Base-by-base conservation (phyloP, 208 protist genomes). In the Phytomonas francai region DNA sequence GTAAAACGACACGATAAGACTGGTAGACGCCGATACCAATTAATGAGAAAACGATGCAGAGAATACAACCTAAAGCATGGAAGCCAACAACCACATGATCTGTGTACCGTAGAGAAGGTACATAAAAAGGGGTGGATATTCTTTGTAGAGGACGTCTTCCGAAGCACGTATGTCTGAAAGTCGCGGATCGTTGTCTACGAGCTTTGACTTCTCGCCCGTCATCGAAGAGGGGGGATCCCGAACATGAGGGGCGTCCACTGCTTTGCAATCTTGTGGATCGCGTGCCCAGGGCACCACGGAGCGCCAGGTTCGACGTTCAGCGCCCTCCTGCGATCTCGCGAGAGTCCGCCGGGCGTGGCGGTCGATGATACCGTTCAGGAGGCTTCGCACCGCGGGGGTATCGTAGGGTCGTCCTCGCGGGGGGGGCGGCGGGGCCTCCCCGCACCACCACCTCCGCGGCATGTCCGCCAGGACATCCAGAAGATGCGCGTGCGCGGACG, bases 391-490 rank as follows among this genome's bases (percentile, higher is more conserved):
- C 39, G 39, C 39, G 6, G 39, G 39, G 12, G 39, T 49, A 49
- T 49, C 39, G 39, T 49, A 49, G 12, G 39, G 39, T 49, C 39
- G 58, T n/a, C 6, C 65, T 59, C 33, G 54, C 8, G 19, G 25
- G n/a, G n/a, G 62, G 30, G 9, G 36, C 36, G 4, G 29, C 29
- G 54, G 57, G 42, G 32, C 27, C 25, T 14, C 56, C 33, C n/a
- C 59, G 72, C 34, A 69, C 70, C 3, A 78, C 69, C 42, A 49
- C 39, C 12, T 9, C 39, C 2, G 39, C 9, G 39, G 39, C 39
- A 70, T 45, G 0, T 79, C 70, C 66, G 68, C 72, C 51, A 82
- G 33, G 9, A 73, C 59, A 19, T 59, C 64, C 51, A 82, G 49
- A 22, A 83, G 45, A 19, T 39, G 59, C 2, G 32, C 62, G 30